Conservation (phyloP, 2,329 filamentous ascomycete species). For the Beauveria australis region DNA sequence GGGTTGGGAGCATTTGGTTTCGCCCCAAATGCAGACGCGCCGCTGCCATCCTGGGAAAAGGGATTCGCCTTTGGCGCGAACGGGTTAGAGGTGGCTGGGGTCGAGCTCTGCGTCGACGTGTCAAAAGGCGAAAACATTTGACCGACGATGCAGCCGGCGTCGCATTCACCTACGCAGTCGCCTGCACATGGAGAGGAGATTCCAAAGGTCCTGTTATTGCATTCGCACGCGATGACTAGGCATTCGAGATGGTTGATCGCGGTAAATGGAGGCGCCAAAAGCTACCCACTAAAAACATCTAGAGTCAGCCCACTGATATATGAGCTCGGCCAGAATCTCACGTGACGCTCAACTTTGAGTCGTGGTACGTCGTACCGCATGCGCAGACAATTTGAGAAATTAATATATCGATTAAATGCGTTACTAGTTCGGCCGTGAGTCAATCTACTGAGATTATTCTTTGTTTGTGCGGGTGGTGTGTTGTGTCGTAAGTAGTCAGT, state of each 20-base stretch:
- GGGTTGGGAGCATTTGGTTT: slow-evolving; percentile 17
- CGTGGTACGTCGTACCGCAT: neutral
- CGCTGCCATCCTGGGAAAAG: slow-evolving; percentile 25
- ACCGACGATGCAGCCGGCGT: slow-evolving; percentile 32
- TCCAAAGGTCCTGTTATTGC: neutral
- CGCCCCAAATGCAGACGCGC: slow-evolving; percentile 15
- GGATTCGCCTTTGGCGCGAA: slow-evolving; percentile 25
- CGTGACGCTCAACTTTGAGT: neutral
- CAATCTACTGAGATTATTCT: neutral
- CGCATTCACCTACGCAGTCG: slow-evolving; percentile 28
- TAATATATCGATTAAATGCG: neutral
- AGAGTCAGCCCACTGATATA: neutral
- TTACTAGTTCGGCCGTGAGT: neutral
- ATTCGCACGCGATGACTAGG: slow-evolving; percentile 4
- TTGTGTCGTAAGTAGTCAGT: neutral
- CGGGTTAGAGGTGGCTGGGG: slow-evolving; percentile 25
- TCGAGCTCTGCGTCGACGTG: slow-evolving; percentile 26
- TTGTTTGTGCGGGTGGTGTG: neutral
- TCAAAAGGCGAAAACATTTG: slow-evolving; percentile 31
- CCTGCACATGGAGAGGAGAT: slow-evolving; percentile 25
- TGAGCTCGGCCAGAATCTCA: neutral
- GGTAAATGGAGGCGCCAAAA: slow-evolving; percentile 8
- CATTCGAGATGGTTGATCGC: slow-evolving; percentile 8
- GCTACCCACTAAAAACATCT: slow-evolving; percentile 8
- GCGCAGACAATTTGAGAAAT: neutral